Evolutionary conservation across 306 rosid species (phyloP), one percentile per base, ranked within the genome.

Genomic region (Gleditsia sinensis): DNA sequence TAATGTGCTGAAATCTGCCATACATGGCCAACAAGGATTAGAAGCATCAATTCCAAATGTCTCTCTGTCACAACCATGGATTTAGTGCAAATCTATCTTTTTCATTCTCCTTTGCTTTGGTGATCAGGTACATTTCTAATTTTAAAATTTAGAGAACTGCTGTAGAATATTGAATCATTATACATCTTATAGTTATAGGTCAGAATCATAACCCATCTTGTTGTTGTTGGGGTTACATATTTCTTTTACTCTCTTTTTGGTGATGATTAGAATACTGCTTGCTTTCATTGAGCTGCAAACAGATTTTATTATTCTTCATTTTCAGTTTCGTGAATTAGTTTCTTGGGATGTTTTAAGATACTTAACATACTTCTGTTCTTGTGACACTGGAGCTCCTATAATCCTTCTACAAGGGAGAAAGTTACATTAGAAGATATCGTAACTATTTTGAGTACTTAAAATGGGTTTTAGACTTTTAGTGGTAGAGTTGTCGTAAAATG

Each of bases 11-110:
- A 88, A 87, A 82, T 81, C 90, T 55, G 97, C 99, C 14, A 54
- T 92, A 74, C 87, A 88, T 39, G 85, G 88, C 34, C 76, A 67
- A 71, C 82, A 82, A 80, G 99, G 97, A 78, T 72, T 83, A 28
- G 24, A 46, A n/a, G 96, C 97, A 56, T 88, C 98, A 63, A 86
- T 77, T 43, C 85, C 89, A 6, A 76, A 43, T 69, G 84, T 95
- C 63, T 83, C 91, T 75, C 77, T 95, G 87, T 87, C 97, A 27
- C 99, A 95, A 79, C 92, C 97, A 8, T 90, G 99, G 97, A 83
- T 72, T 81, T 90, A 89, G 89, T 78, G 83, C 40, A 43, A 40
- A 56, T 73, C 68, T 28, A 58, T 67, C 55, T 51, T 75, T 60
- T 77, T 51, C 43, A 10, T 61, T 54, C 53, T 70, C 69, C 71